A percentile compares a stretch with the other conserved stretches of the same genome.
These are phyloP conservation scores for Cladobotryum mycophilum DNA, from an alignment of 2,329 filamentous ascomycete species.

Conservation along the genomic window DNA sequence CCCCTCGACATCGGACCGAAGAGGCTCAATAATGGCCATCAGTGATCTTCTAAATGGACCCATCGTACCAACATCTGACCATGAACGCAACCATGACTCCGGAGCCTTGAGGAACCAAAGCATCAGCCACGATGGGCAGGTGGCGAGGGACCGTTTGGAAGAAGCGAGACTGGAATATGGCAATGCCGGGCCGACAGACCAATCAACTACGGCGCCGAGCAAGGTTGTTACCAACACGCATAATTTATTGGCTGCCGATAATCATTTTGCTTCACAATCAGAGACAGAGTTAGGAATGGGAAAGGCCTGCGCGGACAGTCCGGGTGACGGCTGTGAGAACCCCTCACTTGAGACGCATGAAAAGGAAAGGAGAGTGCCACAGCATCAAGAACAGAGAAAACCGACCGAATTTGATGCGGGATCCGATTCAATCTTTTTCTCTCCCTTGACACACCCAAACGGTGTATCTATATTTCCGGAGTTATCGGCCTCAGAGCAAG, in stretches of 20 bases:
- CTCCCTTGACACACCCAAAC: slow-evolving; percentile 33
- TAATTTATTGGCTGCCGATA: not conserved
- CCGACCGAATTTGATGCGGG: not conserved
- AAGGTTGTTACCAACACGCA: not conserved
- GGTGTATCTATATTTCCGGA: slow-evolving; percentile 31
- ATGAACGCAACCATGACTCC: too few species aligned
- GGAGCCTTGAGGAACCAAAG: not conserved
- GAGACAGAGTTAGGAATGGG: not conserved
- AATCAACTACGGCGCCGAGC: not conserved
- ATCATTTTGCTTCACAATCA: not conserved
- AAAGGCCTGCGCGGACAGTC: too few species aligned
- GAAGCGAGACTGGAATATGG: not conserved
- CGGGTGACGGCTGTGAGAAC: too few species aligned
- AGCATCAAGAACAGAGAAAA: not conserved
- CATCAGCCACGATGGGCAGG: not conserved
- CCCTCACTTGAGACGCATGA: not conserved
- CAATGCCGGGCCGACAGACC: not conserved
- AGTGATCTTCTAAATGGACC: not conserved
- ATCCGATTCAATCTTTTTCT: slow-evolving; percentile 17
- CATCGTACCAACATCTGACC: not conserved
- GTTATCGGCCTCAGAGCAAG: slow-evolving; percentile 29
- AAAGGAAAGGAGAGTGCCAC: not conserved
- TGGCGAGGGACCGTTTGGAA: not conserved
- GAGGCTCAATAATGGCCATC: too few species aligned
- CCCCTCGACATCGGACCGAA: too few species aligned